Conservation (phyloP, 2,329 filamentous ascomycete genomes). For the Aspergillus transmontanensis region DNA sequence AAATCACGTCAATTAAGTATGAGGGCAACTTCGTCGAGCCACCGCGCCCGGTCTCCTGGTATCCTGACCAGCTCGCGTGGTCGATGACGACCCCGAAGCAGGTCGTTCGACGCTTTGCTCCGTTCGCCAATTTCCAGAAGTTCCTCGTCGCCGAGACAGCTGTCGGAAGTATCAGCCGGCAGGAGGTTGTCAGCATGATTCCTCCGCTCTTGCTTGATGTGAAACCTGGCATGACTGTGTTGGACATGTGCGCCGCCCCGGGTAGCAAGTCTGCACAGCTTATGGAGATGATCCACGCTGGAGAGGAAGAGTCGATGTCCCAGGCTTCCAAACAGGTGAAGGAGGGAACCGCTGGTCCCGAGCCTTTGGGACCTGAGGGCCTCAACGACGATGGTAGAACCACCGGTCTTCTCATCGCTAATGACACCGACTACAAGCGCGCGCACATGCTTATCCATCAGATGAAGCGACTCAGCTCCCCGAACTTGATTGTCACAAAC, state of each 20-base stretch:
- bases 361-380: constrained; percentile 52
- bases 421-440: constrained; percentile 95
- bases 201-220: constrained; percentile 92
- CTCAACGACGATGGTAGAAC: constrained; percentile 77
- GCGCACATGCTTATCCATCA: constrained; percentile 98
- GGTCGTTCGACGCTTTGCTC: constrained; percentile 87
- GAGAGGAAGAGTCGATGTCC: constrained; percentile 83
- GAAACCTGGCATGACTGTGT: constrained; percentile 83
- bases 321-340: constrained; percentile 68
- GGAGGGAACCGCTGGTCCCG: constrained; percentile 60
- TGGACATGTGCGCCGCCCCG: constrained; percentile 95
- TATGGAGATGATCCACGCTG: constrained; percentile 88
- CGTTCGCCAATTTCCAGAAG: constrained; percentile 94
- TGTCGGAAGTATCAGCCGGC: constrained; percentile 94
- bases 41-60: constrained; percentile 83
- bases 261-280: constrained; percentile 97
- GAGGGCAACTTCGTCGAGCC: constrained; percentile 82
- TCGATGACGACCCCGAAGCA: constrained; percentile 98
- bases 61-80: constrained; percentile 93
- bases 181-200: constrained; percentile 99
- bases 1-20: constrained; percentile 81
- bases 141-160: constrained; percentile 97
- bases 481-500: constrained; percentile 95
- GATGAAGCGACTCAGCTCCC: constrained; percentile 93
- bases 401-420: constrained; percentile 89